Conservation (phyloP, 1,139 yeast genomes). For the Protomyces pachydermus region DNA sequence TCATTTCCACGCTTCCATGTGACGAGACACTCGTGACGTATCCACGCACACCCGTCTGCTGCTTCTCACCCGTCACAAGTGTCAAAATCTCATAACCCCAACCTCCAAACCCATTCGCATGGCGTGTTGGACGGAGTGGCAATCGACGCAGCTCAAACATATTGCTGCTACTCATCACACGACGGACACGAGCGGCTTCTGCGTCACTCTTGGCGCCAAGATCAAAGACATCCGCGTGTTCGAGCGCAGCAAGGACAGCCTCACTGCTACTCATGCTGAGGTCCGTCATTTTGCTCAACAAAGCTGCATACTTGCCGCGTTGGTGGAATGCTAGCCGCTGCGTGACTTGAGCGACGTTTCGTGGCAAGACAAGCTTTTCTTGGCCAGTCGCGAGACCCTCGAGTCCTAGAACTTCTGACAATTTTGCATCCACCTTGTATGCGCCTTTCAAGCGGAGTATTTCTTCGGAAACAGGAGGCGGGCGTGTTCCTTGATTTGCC, state of each 20-base stretch:
- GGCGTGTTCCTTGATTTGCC: not conserved
- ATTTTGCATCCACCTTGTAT: not conserved
- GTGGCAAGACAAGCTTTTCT: not conserved
- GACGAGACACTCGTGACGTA: not conserved
- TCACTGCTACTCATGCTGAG: not conserved
- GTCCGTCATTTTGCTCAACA: not conserved
- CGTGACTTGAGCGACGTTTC: not conserved
- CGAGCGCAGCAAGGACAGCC: not conserved
- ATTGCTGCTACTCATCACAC: not conserved
- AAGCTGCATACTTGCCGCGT: not conserved
- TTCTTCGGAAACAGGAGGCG: conserved; percentile 4
- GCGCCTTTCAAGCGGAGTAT: not conserved
- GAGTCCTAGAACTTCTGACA: not conserved
- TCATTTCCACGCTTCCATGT: not conserved
- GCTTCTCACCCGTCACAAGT: not conserved
- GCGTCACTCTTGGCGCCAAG: not conserved
- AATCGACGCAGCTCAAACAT: not conserved
- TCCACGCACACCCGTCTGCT: not conserved
- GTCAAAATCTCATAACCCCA: not conserved
- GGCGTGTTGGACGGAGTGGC: not conserved
- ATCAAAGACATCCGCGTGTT: not conserved
- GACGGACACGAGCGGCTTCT: not conserved
- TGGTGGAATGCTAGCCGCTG: not conserved
- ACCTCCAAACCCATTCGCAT: not conserved
- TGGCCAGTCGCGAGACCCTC: not conserved